phyloP scores from a whole-genome alignment of 176 grass and related monocot genomes.

The Triticum dicoccoides region DNA sequence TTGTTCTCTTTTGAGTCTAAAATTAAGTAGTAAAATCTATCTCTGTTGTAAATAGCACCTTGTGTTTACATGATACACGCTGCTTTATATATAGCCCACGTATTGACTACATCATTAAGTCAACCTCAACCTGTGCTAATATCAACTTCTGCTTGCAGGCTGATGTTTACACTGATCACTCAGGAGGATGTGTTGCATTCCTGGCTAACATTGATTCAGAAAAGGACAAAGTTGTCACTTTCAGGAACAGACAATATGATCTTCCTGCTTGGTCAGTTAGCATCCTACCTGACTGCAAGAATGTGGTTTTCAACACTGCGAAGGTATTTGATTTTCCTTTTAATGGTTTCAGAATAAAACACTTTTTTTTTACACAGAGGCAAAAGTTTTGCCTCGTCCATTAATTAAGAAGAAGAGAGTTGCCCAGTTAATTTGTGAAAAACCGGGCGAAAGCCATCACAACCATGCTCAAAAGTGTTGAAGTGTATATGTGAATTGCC shows the following conservation, averaged over 20 bases:
- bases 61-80: neutral
- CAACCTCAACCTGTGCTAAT: neutral
- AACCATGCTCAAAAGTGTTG: too few species aligned
- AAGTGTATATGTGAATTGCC: too few species aligned
- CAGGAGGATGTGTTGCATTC: slow-evolving; percentile 81
- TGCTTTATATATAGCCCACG: neutral
- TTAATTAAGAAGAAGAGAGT: too few species aligned
- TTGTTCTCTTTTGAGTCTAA: neutral
- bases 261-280: slow-evolving; percentile 98
- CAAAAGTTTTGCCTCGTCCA: too few species aligned
- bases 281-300: slow-evolving; percentile 96
- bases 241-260: slow-evolving; percentile 67
- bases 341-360: neutral
- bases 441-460: too few species aligned
- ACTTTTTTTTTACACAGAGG: neutral
- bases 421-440: too few species aligned
- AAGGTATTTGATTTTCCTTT: slow-evolving; percentile 46
- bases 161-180: slow-evolving; percentile 80
- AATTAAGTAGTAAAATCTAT: neutral
- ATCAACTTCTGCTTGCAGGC: slow-evolving; percentile 44
- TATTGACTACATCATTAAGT: neutral
- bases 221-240: slow-evolving; percentile 66
- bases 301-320: slow-evolving; percentile 90
- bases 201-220: slow-evolving; percentile 75
- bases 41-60: neutral